Conservation (phyloP, 2,329 filamentous ascomycete genomes). For the Scorias spongiosa region DNA sequence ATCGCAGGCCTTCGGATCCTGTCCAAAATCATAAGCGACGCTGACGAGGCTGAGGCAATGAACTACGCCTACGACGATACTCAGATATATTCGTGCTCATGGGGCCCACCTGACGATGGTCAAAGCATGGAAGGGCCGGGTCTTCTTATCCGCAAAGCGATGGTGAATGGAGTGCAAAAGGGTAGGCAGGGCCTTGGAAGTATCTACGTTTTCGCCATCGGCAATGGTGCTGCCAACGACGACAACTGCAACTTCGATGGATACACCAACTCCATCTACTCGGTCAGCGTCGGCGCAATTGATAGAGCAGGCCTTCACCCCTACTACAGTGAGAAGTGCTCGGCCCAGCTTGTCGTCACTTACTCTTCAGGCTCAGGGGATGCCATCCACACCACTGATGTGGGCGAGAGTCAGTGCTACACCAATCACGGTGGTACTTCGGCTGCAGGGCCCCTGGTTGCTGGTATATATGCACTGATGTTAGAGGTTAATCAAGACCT, state of each 20-base stretch:
- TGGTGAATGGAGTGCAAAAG: constrained; percentile 82
- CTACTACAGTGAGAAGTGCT: constrained; percentile 93
- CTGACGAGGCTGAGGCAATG: constrained; percentile 81
- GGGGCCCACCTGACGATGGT: constrained; percentile 92
- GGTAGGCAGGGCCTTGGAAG: constrained; percentile 72
- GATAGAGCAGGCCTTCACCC: constrained; percentile 78
- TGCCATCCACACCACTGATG: constrained; percentile 91
- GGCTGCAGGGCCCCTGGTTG: constrained; percentile 81
- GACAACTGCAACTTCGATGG: constrained; percentile 99
- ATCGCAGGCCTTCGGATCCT: constrained; percentile 87
- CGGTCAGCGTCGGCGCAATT: constrained; percentile 87
- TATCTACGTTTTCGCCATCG: constrained; percentile 92
- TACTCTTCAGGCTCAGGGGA: constrained; percentile 86
- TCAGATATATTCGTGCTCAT: constrained; percentile 96
- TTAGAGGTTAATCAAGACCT: constrained; percentile 74
- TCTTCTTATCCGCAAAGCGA: constrained; percentile 73
- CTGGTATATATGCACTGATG: constrained; percentile 80
- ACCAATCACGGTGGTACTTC: constrained; percentile 84
- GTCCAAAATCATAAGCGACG: constrained; percentile 76
- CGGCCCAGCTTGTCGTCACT: constrained; percentile 85
- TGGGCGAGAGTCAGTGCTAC: constrained; percentile 66
- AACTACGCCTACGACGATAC: constrained; percentile 87
- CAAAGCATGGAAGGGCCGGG: constrained; percentile 86
- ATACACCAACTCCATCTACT: constrained; percentile 99
- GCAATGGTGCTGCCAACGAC: constrained; percentile 71